Evolutionary conservation across 495 filamentous ascomycete genomes (phyloP).

Genomic region (Physcia stellaris): DNA sequence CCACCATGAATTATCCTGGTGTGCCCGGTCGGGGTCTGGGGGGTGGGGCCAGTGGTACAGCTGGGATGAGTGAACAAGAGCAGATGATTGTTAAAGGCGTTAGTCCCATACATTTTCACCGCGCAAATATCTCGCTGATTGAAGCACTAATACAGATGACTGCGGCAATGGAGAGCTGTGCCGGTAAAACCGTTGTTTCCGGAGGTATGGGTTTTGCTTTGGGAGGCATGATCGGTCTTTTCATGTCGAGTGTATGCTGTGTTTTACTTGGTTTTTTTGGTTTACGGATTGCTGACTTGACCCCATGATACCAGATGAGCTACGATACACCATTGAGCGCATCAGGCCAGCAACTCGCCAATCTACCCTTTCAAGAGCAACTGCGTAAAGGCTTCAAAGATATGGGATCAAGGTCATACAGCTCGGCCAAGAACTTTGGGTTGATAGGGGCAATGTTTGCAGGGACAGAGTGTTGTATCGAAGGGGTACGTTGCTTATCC

Average conservation of each 20-base stretch:
- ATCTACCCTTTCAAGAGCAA: conserved; percentile 71
- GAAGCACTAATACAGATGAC: conserved; percentile 45
- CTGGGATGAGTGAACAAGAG: conserved; percentile 38
- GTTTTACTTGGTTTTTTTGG: conserved; percentile 13
- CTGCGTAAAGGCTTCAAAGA: conserved; percentile 76
- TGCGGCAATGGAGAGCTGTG: conserved; percentile 76
- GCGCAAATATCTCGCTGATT: background rate
- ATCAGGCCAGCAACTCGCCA: conserved; percentile 45
- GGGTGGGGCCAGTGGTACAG: conserved; percentile 13
- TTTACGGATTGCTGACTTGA: background rate
- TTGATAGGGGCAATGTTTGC: conserved; percentile 78
- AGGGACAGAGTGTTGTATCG: conserved; percentile 91
- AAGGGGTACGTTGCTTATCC: conserved; percentile 42
- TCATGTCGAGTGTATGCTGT: conserved; percentile 74
- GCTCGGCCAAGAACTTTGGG: conserved; percentile 88
- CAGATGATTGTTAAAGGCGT: conserved; percentile 40
- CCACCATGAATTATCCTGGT: conserved; percentile 33
- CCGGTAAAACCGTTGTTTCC: conserved; percentile 65
- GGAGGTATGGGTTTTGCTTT: conserved; percentile 83
- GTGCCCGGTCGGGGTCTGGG: conserved; percentile 21
- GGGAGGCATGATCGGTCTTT: conserved; percentile 83
- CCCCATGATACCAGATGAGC: conserved; percentile 50
- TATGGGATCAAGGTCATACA: conserved; percentile 75
- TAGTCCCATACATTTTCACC: conserved; percentile 8
- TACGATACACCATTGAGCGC: conserved; percentile 72